Evolutionary conservation across 2,329 filamentous ascomycete species (phyloP).

Genomic region (Monosporascus sp.): DNA sequence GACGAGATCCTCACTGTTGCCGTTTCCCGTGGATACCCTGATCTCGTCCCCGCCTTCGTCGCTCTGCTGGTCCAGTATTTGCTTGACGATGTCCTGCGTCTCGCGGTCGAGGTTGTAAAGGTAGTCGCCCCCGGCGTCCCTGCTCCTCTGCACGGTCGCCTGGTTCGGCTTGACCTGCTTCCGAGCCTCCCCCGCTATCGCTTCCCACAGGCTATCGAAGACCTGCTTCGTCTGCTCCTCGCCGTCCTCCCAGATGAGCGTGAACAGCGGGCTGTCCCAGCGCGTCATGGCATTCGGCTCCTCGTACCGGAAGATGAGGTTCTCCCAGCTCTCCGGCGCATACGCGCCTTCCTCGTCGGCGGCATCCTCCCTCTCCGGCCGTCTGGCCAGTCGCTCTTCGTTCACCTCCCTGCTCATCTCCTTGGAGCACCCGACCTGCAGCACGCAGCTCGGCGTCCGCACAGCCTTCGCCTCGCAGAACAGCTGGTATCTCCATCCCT

Average conservation of each 20-base stretch:
- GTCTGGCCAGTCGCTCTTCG: conserved; percentile 43
- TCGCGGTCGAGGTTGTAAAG: conserved; percentile 74
- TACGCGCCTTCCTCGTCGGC: conserved; percentile 44
- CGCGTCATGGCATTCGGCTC: conserved; percentile 80
- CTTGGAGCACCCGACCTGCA: conserved; percentile 56
- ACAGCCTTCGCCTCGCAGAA: conserved; percentile 80
- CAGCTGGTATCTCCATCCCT: conserved; percentile 82
- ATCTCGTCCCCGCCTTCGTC: conserved; percentile 61
- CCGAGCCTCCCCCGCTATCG: conserved; percentile 56
- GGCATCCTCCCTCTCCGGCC: conserved; percentile 35
- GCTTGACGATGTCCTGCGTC: conserved; percentile 70
- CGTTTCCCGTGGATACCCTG: conserved; percentile 32
- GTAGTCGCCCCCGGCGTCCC: conserved; percentile 66
- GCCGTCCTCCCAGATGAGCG: conserved; percentile 70
- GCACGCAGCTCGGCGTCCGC: conserved; percentile 67
- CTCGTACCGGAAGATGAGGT: conserved; percentile 76
- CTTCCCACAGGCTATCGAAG: conserved; percentile 69
- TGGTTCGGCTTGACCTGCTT: conserved; percentile 69
- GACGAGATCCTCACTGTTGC: conserved; percentile 42
- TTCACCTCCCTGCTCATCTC: conserved; percentile 56
- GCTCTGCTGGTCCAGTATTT: conserved; percentile 62
- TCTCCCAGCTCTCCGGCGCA: conserved; percentile 62
- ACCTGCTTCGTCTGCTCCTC: conserved; percentile 49
- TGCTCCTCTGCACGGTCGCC: conserved; percentile 61
- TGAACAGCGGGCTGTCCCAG: conserved; percentile 82